These are phyloP conservation scores for Phaeoacremonium minimum DNA, from an alignment of 2,329 filamentous ascomycete species.

Conservation along the genomic window DNA sequence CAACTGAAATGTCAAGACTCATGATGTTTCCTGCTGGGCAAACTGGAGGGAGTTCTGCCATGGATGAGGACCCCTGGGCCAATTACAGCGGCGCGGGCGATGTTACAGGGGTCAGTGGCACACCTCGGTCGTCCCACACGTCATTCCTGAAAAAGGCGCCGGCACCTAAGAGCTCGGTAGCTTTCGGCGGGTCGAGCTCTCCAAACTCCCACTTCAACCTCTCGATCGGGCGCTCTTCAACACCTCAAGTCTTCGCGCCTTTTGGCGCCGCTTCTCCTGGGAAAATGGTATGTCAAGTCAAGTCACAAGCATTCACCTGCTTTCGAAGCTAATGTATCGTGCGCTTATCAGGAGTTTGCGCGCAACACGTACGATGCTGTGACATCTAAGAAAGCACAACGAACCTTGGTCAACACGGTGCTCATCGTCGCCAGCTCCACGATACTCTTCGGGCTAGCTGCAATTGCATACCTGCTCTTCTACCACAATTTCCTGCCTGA, in stretches of 20 bases:
- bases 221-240: neutral
- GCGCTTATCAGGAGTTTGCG: conserved; percentile 4
- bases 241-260: neutral
- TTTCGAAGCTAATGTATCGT: no score
- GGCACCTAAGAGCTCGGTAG: neutral
- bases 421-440: conserved; percentile 37
- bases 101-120: neutral
- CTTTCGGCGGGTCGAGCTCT: neutral
- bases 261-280: no score
- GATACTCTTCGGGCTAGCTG: conserved; percentile 41
- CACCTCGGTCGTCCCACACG: neutral
- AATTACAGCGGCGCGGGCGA: neutral
- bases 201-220: neutral
- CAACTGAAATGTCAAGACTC: no score
- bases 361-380: conserved; percentile 26
- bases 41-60: neutral
- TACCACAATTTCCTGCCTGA: conserved; percentile 55
- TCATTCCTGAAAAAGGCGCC: neutral
- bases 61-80: neutral
- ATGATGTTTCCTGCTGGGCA: no score
- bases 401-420: conserved; percentile 40
- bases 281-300: no score
- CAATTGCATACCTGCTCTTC: conserved; percentile 45
- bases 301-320: no score
- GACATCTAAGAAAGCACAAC: conserved; percentile 48